Percentiles rank a stretch among this genome's conserved stretches.
Evolutionary conservation across 345 rosid species (phyloP).

Genomic region (Garcia nutans): DNA sequence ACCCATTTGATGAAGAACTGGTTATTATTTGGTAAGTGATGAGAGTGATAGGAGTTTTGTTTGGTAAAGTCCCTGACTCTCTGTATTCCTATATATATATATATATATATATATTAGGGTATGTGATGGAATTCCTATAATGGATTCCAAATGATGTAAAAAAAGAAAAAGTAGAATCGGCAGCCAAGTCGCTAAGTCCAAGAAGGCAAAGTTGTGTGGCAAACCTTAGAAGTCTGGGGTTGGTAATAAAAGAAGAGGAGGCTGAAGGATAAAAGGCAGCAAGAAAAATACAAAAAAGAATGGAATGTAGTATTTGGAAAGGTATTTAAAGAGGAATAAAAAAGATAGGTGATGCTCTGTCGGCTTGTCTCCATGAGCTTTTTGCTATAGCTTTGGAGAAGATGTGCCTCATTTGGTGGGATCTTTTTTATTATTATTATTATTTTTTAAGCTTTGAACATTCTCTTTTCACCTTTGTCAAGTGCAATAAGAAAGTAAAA

Average conservation of each 20-base stretch:
- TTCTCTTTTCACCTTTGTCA: conserved; percentile 20
- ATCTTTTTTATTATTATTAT: conserved; percentile 8
- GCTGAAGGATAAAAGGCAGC: conserved; percentile 21
- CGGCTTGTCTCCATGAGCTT: conserved; percentile 19
- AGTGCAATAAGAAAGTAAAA: conserved; percentile 18
- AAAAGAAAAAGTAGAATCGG: conserved; percentile 21
- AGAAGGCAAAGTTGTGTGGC: conserved; percentile 28
- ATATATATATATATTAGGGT: conserved; percentile 30
- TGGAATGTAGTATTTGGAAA: conserved; percentile 39
- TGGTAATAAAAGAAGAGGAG: conserved; percentile 20
- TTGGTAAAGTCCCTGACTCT: conserved; percentile 3
- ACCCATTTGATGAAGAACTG: conserved; percentile 19
- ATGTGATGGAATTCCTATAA: neutral
- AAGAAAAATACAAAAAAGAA: conserved; percentile 13
- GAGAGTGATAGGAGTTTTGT: neutral
- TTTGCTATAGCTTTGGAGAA: conserved; percentile 22
- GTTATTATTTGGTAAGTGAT: neutral
- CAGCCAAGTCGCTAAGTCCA: conserved; percentile 27
- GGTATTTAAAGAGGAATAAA: conserved; percentile 18
- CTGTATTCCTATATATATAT: conserved; percentile 21
- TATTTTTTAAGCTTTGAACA: conserved; percentile 12
- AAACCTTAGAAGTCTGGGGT: conserved; percentile 10
- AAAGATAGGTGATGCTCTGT: conserved; percentile 19
- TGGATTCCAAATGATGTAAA: conserved; percentile 17
- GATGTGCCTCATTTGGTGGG: conserved; percentile 30